Evolutionary conservation across 2,329 filamentous ascomycete genomes (phyloP).

Genomic region (Metarhizium humberi): DNA sequence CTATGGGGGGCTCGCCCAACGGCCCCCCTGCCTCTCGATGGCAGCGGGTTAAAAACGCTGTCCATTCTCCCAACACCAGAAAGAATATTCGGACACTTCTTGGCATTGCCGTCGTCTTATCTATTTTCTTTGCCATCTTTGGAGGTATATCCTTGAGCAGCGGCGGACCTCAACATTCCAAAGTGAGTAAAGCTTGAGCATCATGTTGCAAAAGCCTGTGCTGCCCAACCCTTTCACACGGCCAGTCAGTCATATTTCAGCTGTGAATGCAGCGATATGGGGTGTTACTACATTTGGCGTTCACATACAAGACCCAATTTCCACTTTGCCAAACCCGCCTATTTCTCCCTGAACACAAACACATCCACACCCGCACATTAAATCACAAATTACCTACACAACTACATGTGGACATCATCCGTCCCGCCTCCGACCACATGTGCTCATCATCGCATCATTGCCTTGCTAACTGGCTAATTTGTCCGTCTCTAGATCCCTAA

Average conservation of each 20-base stretch:
- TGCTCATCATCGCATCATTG: neutral
- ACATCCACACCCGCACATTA: too few relatives aligned
- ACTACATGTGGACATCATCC: neutral
- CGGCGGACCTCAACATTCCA: conserved; percentile 12
- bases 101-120: conserved; percentile 22
- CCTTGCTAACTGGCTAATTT: neutral
- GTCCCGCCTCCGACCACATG: neutral
- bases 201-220: neutral
- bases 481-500: conserved; percentile 9
- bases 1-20: conserved; percentile 29
- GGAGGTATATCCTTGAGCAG: conserved; percentile 11
- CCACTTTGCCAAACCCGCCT: too few relatives aligned
- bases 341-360: too few relatives aligned
- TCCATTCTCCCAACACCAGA: conserved; percentile 12
- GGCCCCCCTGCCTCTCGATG: conserved; percentile 16
- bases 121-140: conserved; percentile 18
- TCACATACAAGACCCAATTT: too few relatives aligned
- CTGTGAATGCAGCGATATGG: neutral
- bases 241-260: neutral
- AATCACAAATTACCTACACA: too few relatives aligned
- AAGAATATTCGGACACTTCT: conserved; percentile 20
- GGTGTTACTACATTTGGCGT: too few relatives aligned
- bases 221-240: neutral
- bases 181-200: conserved; percentile 17
- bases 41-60: conserved; percentile 17